These are phyloP conservation scores for Leucogyrophana mollusca DNA, from an alignment of 768 basidiomycete species.

Conservation along the genomic window DNA sequence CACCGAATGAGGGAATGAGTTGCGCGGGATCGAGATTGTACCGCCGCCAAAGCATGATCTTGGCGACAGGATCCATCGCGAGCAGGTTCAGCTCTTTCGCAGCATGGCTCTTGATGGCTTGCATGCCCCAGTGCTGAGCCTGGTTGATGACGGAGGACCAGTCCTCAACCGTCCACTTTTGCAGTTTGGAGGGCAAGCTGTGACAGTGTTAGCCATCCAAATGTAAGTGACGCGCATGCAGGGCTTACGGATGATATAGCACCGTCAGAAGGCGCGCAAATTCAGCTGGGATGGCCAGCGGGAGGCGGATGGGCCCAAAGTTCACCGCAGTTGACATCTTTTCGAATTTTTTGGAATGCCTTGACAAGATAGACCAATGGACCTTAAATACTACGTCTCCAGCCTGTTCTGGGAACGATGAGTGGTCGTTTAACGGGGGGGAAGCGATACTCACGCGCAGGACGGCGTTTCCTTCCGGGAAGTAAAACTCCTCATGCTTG, in stretches of 20 bases:
- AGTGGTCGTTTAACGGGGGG: not conserved
- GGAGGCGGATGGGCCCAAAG: not conserved
- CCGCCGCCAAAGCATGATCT: constrained; percentile 26
- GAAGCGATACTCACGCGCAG: not conserved
- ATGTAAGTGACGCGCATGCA: not conserved
- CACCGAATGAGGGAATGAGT: constrained; percentile 22
- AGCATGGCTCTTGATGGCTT: constrained; percentile 26
- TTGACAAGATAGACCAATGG: not conserved
- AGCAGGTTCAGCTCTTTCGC: constrained; percentile 26
- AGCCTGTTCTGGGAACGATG: not conserved
- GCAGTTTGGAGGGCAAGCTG: constrained; percentile 15
- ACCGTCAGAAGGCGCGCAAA: constrained; percentile 1
- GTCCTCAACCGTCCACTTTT: constrained; percentile 20
- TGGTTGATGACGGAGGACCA: constrained; percentile 31
- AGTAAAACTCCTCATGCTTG: constrained; percentile 3
- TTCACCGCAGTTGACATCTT: not conserved
- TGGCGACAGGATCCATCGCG: constrained; percentile 20
- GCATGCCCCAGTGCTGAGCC: constrained; percentile 30
- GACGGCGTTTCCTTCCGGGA: not conserved
- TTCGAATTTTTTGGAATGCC: not conserved
- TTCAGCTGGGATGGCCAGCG: not conserved
- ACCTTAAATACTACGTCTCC: not conserved
- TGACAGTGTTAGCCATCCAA: not conserved
- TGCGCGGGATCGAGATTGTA: constrained; percentile 19
- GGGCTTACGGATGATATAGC: constrained; percentile 1